Base-by-base conservation (phyloP, 1,284 basidiomycete genomes). In the Cerrena zonata region DNA sequence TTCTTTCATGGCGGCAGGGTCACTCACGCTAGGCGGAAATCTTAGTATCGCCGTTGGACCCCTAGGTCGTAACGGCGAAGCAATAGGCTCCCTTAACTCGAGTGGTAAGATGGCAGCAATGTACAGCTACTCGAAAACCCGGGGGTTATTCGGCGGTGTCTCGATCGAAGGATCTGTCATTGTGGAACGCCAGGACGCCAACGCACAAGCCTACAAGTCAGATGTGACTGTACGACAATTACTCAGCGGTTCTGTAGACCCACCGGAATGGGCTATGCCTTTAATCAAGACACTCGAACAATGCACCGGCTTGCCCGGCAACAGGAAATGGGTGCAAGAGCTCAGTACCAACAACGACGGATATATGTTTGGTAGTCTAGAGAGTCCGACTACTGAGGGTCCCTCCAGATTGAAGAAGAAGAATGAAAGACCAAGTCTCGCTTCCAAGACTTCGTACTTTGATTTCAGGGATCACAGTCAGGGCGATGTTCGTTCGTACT, bases 91-190 rank as follows among this genome's bases (percentile, higher is more conserved):
- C 0, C 60, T 99, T 49, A 97, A 87, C 64, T 80, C 89, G 0
- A 89, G 84, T 47, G 94, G 94, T 45, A 89, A 88, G 64, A 69
- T 97, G 3, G 91, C 94, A 5, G 94, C 94, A 44, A 97, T 98
- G 93, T 91, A 95, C 69, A 91, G 87, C 57, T 99, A 99, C 68
- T 94, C 91, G 3, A 94, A 94, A 68, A 94, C 93, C 3, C 84
- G 91, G 56, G 95, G 95, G 11, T 77, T 97, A 1, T 96, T 96
- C 57, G 92, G 89, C 39, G 88, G 69, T 7, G 67, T 88, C 15
- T 93, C 91, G 7, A 72, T 98, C 30, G 94, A 98, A 75, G 95
- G 95, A 10, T 93, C 90, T 0, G 86, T 97, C 40, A 94, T 99
- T 49, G 78, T 96, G 19, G 95, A 98, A 67, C 83, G 96, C 23